phyloP scores from a whole-genome alignment of 108 stramenopile genomes.

The Discostella pseudostelligera region DNA sequence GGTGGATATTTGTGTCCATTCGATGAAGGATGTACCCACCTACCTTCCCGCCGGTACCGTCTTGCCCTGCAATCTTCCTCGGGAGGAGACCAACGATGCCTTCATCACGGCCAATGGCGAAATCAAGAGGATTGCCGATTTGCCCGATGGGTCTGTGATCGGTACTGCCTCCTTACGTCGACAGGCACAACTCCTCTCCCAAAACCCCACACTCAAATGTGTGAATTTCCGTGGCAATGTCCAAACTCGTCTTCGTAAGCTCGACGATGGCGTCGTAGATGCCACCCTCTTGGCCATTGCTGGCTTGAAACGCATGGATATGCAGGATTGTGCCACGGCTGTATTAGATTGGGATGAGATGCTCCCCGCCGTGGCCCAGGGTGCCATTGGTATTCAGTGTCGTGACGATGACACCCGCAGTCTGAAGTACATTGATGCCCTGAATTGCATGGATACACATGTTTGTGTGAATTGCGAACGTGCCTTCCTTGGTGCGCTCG shows the following conservation, averaged over 20 bases:
- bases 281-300: constrained; percentile 98
- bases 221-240: constrained; percentile 99
- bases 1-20: constrained; percentile 99
- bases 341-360: constrained; percentile 96
- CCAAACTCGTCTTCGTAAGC: constrained; percentile 97
- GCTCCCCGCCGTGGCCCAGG: constrained; percentile 99
- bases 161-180: constrained; percentile 98
- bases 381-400: constrained; percentile 99
- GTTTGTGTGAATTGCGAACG: constrained; percentile 98
- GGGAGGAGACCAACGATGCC: constrained; percentile 98
- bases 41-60: constrained; percentile 97
- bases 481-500: constrained; percentile 95
- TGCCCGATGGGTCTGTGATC: constrained; percentile 93
- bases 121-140: constrained; percentile 76
- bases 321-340: constrained; percentile 90
- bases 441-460: constrained; percentile 92
- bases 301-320: constrained; percentile 98
- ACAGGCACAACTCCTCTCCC: constrained; percentile 93
- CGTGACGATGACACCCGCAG: constrained; percentile 88
- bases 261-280: constrained; percentile 98
- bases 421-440: constrained; percentile 89
- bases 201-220: constrained; percentile 95
- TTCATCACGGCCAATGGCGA: constrained; percentile 81
- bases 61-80: constrained; percentile 95
- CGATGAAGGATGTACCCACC: constrained; percentile 99